Conservation (phyloP, 2,329 filamentous ascomycete species). For the Sporothrix schenckii region DNA sequence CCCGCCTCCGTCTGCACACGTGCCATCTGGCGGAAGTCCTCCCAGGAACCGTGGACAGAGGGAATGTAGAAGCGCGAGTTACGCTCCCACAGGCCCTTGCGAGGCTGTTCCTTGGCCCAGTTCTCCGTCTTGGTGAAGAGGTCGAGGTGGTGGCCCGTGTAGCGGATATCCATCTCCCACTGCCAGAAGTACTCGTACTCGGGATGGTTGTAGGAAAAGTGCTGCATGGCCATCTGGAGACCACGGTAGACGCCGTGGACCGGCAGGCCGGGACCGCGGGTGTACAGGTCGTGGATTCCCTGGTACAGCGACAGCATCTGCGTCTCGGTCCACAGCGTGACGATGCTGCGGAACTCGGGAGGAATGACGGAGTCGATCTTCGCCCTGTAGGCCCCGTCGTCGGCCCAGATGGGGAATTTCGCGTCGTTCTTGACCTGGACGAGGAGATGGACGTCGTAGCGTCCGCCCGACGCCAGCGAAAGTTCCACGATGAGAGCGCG, state of each 20-base stretch:
- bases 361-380: slow-evolving; percentile 71
- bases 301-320: slow-evolving; percentile 93
- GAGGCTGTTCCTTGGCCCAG: slow-evolving; percentile 73
- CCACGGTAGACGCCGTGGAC: slow-evolving; percentile 93
- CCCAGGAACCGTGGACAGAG: slow-evolving; percentile 74
- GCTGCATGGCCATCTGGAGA: slow-evolving; percentile 90
- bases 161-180: slow-evolving; percentile 92
- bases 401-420: slow-evolving; percentile 75
- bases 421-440: slow-evolving; percentile 81
- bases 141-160: slow-evolving; percentile 84
- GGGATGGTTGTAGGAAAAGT: slow-evolving; percentile 84
- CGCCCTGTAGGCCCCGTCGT: slow-evolving; percentile 67
- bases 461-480: slow-evolving; percentile 75
- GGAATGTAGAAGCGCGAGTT: slow-evolving; percentile 78
- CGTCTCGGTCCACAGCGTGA: slow-evolving; percentile 89
- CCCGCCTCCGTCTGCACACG: slow-evolving; percentile 75
- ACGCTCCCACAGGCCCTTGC: slow-evolving; percentile 81
- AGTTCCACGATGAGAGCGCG: slow-evolving; percentile 84
- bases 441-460: slow-evolving; percentile 84
- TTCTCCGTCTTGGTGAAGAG: slow-evolving; percentile 68
- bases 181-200: slow-evolving; percentile 94
- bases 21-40: slow-evolving; percentile 77
- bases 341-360: slow-evolving; percentile 83
- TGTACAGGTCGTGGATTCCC: slow-evolving; percentile 77
- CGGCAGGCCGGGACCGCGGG: slow-evolving; percentile 66